Evolutionary conservation across 345 rosid species (phyloP), one percentile per base, ranked within the genome.

Genomic region (Rubroshorea leprosula): DNA sequence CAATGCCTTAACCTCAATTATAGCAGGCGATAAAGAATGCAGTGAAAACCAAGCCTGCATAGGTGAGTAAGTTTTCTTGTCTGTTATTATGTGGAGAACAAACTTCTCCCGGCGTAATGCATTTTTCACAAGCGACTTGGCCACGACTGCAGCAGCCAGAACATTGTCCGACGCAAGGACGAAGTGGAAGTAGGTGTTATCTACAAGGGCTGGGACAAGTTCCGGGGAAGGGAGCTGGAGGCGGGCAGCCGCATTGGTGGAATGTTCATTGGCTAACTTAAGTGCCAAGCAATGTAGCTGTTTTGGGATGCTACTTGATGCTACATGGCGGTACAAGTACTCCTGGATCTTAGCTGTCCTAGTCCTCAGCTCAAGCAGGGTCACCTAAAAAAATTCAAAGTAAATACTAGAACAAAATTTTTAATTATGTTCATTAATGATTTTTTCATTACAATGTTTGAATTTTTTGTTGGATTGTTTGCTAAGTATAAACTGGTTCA

Each of bases 31-130:
- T 11, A 89, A 66, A 49, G 90, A 77, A 68, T 93, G 97, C 72
- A 93, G 24, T 0, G 99, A 87, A 75, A 93, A 93, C 99, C 99
- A 93, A 15, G 99, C 97, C 69, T 93, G 99, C 99, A 93, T 93
- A 0, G 99, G 99, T 21, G 83, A 83, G 61, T 77, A 87, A 14
- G 99, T 93, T 68, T 93, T 93, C 79, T 75, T 72, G 59, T 93
- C 99, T 16, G 99, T 93, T 60, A 93, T 85, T 35, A 93, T 76
- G 76, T 93, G 99, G 15, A 93, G 78, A 19, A 89, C 96, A 22
- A 82, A 54, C 64, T 75, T 93, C 10, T 78, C 68, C 1, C 94
- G 97, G 51, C 63, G 74, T 58, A 85, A 62, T 0, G 97, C 74
- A 63, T 89, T 93, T 14, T 72, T 55, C 46, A 83, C 89, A 6